These are phyloP conservation scores for Agrocybe praecox DNA, from an alignment of 768 basidiomycete species.

Conservation along the genomic window DNA sequence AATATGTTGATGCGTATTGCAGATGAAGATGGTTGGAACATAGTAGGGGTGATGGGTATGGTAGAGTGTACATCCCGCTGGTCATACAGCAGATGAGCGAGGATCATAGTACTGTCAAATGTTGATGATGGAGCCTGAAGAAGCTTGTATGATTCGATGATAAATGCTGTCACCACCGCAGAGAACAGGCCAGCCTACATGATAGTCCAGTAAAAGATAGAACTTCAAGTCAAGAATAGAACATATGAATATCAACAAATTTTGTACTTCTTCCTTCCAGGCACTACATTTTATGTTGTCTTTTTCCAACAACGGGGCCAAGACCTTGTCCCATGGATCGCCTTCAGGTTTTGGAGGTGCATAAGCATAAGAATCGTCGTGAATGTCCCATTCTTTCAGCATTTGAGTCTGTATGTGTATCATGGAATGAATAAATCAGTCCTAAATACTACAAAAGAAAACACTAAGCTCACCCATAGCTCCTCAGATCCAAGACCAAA, in stretches of 20 bases:
- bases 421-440: no score
- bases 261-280: background rate
- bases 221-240: background rate
- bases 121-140: conserved; percentile 4
- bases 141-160: conserved; percentile 16
- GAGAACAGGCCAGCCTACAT: conserved; percentile 24
- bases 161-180: conserved; percentile 21
- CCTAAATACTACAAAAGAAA: background rate
- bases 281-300: background rate
- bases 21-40: conserved; percentile 9
- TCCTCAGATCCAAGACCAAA: background rate
- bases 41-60: conserved; percentile 1
- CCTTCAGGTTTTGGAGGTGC: background rate
- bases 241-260: background rate
- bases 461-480: background rate
- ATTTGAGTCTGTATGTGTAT: background rate
- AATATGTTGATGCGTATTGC: conserved; percentile 18
- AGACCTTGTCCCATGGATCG: background rate
- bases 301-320: background rate
- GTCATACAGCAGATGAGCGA: conserved; percentile 10
- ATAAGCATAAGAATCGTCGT: background rate
- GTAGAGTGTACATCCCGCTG: background rate
- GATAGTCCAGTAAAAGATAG: background rate
- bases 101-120: background rate
- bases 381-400: background rate